phyloP scores from a whole-genome alignment of 805 yeast species.

The Pichia paraexigua region DNA sequence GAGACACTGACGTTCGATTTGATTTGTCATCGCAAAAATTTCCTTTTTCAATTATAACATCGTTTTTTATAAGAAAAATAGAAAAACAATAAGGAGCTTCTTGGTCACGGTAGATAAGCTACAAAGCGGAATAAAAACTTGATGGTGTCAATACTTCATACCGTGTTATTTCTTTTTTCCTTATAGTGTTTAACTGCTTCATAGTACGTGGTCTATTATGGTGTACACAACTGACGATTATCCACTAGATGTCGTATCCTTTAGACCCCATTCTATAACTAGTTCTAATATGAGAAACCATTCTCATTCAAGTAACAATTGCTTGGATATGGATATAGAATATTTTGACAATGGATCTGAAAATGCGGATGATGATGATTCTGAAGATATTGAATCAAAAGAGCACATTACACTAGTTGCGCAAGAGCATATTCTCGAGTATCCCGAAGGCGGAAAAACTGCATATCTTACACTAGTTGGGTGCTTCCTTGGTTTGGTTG shows the following conservation, averaged over 20 bases:
- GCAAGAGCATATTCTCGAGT: conserved; percentile 15
- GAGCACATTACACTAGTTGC: not conserved
- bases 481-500: conserved; percentile 47
- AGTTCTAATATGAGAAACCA: not conserved
- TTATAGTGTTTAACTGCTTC: too few species aligned
- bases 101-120: too few species aligned
- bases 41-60: too few species aligned
- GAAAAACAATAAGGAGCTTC: too few species aligned
- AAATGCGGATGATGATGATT: not conserved
- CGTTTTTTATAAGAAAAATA: too few species aligned
- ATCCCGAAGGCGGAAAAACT: conserved; percentile 55
- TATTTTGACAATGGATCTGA: not conserved
- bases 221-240: not conserved
- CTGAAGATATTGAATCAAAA: not conserved
- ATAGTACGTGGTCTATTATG: too few species aligned
- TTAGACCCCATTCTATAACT: conserved; percentile 5
- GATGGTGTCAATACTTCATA: too few species aligned
- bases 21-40: too few species aligned
- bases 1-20: too few species aligned
- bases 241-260: conserved; percentile 5
- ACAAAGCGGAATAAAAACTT: too few species aligned
- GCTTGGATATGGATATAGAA: not conserved
- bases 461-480: conserved; percentile 41
- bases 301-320: not conserved
- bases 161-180: too few species aligned